phyloP scores from a whole-genome alignment of 371 early-diverging fungal genomes.

The Zopfochytrium polystomum region DNA sequence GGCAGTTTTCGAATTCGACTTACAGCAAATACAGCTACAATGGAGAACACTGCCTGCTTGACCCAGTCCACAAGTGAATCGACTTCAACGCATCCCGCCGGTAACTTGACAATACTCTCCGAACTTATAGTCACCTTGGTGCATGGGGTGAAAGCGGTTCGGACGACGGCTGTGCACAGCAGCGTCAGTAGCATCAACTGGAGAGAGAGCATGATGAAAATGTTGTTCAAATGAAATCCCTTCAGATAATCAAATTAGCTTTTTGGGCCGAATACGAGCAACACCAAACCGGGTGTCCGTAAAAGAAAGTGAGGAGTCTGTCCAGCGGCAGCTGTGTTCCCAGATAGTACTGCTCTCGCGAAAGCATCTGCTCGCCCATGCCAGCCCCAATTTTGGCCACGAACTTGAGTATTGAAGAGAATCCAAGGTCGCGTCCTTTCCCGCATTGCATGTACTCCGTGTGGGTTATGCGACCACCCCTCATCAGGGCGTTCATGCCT shows the following conservation, averaged over 20 bases:
- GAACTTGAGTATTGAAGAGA: conserved; percentile 85
- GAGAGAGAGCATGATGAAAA: conserved; percentile 82
- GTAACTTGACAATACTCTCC: conserved; percentile 40
- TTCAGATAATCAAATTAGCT: background rate
- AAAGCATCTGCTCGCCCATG: conserved; percentile 90
- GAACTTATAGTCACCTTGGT: conserved; percentile 47
- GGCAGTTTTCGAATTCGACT: background rate
- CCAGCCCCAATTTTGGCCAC: conserved; percentile 89
- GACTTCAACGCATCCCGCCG: conserved; percentile 68
- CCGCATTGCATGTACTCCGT: conserved; percentile 91
- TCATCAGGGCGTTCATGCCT: conserved; percentile 71
- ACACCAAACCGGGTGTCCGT: conserved; percentile 19
- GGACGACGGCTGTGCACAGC: conserved; percentile 72
- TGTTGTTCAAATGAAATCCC: conserved; percentile 90
- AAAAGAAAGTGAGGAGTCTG: conserved; percentile 80
- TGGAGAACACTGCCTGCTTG: conserved; percentile 57
- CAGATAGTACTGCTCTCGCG: conserved; percentile 84
- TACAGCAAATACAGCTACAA: conserved; percentile 26
- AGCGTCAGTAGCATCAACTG: conserved; percentile 80
- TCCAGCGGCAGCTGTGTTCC: conserved; percentile 81
- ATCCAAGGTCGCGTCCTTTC: conserved; percentile 84
- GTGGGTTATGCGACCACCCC: conserved; percentile 87
- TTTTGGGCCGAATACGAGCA: background rate
- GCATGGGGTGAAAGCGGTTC: conserved; percentile 53
- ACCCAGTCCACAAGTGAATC: conserved; percentile 80